A percentile compares a stretch with the other conserved stretches of the same genome.
Evolutionary conservation across 345 rosid species (phyloP).

Genomic region (Arabis hirsuta): DNA sequence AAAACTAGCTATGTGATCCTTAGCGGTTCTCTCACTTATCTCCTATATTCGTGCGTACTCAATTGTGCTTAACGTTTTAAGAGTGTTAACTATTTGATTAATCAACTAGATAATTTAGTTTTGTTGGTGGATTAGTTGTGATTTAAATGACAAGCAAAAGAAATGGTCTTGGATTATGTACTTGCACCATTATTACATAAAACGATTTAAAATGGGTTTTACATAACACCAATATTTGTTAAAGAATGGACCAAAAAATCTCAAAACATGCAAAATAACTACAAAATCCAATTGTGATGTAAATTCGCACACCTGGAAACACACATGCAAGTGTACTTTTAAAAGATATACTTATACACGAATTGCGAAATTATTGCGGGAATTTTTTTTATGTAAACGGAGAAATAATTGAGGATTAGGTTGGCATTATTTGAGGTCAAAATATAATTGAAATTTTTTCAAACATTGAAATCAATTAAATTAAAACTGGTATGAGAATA

Average conservation of each 20-base stretch:
- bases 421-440: constrained; percentile 35
- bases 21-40: constrained; percentile 4
- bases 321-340: constrained; percentile 45
- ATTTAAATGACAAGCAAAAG: constrained; percentile 19
- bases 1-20: constrained; percentile 29
- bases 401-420: constrained; percentile 37
- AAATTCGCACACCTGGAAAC: constrained; percentile 40
- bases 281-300: constrained; percentile 7
- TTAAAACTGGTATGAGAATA: background rate
- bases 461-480: constrained; percentile 6
- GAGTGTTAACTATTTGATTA: background rate
- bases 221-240: background rate
- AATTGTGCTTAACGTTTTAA: constrained; percentile 1
- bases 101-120: constrained; percentile 1
- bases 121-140: constrained; percentile 35
- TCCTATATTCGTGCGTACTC: background rate
- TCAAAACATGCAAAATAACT: background rate
- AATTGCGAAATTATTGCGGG: constrained; percentile 27
- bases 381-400: constrained; percentile 9
- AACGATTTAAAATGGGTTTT: background rate
- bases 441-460: background rate
- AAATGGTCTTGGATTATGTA: constrained; percentile 22
- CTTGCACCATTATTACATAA: background rate
- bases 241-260: constrained; percentile 17
- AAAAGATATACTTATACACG: background rate